phyloP scores from a whole-genome alignment of 208 protist genomes.

The Trypanosoma congolense region DNA sequence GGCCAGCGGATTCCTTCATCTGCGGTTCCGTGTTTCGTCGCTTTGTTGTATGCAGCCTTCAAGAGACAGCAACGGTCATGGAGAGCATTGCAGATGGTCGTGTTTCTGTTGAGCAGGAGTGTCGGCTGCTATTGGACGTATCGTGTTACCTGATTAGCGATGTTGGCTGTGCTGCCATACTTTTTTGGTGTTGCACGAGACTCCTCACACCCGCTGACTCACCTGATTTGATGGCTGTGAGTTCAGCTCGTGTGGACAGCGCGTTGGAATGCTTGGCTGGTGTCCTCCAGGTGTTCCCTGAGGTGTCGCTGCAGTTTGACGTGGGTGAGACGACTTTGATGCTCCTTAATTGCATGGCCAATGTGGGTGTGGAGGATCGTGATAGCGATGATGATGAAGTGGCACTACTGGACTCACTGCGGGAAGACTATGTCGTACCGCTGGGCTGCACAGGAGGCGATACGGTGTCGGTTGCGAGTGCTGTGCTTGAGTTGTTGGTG shows the following conservation, averaged over 20 bases:
- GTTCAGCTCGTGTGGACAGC: slow-evolving; percentile 24
- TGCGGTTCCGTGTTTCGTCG: slow-evolving; percentile 27
- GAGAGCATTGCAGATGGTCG: background rate
- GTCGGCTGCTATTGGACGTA: slow-evolving; percentile 20
- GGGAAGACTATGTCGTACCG: slow-evolving; percentile 53
- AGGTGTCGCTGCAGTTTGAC: slow-evolving; percentile 22
- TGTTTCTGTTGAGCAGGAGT: slow-evolving; percentile 2
- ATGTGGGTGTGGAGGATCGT: background rate
- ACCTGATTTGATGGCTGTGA: background rate
- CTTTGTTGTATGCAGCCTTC: slow-evolving; percentile 15
- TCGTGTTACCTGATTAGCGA: slow-evolving; percentile 27
- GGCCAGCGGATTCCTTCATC: slow-evolving; percentile 33
- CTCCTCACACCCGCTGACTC: slow-evolving; percentile 25
- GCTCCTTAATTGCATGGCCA: slow-evolving; percentile 40
- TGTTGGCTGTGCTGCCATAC: slow-evolving; percentile 21
- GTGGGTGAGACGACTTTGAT: slow-evolving; percentile 23
- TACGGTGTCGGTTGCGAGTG: slow-evolving; percentile 26
- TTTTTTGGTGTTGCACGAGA: slow-evolving; percentile 28
- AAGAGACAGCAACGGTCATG: background rate
- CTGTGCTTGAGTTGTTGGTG: slow-evolving; percentile 49
- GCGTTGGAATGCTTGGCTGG: slow-evolving; percentile 39
- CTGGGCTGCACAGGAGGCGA: slow-evolving; percentile 56
- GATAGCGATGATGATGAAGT: slow-evolving; percentile 9
- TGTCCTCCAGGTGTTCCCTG: slow-evolving; percentile 40
- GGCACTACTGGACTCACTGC: slow-evolving; percentile 28